These are phyloP conservation scores for Trametes sanguinea DNA, from an alignment of 768 basidiomycete species.

Conservation along the genomic window DNA sequence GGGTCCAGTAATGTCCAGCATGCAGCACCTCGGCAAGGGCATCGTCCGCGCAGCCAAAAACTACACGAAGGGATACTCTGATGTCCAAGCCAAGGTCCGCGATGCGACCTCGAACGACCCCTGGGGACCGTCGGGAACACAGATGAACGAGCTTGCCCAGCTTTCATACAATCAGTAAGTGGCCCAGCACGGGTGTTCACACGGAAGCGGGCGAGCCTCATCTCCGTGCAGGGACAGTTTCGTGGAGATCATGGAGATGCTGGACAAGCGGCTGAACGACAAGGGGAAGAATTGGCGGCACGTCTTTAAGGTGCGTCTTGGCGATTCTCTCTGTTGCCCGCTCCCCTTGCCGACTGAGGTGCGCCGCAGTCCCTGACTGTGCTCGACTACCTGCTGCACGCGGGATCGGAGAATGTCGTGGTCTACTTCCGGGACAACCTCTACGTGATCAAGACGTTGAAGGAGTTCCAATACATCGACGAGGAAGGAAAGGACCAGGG, in stretches of 20 bases:
- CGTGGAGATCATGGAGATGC: constrained; percentile 99
- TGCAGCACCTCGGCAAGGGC: constrained; percentile 84
- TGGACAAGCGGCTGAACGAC: constrained; percentile 97
- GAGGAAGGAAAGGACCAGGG: constrained; percentile 97
- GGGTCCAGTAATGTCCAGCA: constrained; percentile 31
- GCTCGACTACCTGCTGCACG: constrained; percentile 93
- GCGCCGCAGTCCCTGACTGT: constrained; percentile 76
- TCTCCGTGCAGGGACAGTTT: constrained; percentile 77
- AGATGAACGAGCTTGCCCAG: constrained; percentile 99
- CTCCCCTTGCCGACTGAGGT: background rate
- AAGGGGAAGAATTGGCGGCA: constrained; percentile 99
- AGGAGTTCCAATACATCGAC: constrained; percentile 97
- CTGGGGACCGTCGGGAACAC: constrained; percentile 95
- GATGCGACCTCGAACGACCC: constrained; percentile 98
- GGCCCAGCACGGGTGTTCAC: constrained; percentile 1
- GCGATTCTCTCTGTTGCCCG: background rate
- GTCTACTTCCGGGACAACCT: constrained; percentile 98
- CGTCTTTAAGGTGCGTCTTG: constrained; percentile 85
- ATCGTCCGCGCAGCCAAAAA: constrained; percentile 91
- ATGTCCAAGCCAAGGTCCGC: constrained; percentile 91
- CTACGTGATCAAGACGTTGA: constrained; percentile 97
- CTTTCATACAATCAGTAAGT: constrained; percentile 95
- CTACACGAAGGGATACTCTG: constrained; percentile 95
- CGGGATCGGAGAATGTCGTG: constrained; percentile 97
- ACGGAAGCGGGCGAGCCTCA: constrained; percentile 2